Percentiles rank a stretch among this genome's conserved stretches.
These are phyloP conservation scores for Xylaria intraflava DNA, from an alignment of 495 filamentous ascomycete species.

Conservation along the genomic window DNA sequence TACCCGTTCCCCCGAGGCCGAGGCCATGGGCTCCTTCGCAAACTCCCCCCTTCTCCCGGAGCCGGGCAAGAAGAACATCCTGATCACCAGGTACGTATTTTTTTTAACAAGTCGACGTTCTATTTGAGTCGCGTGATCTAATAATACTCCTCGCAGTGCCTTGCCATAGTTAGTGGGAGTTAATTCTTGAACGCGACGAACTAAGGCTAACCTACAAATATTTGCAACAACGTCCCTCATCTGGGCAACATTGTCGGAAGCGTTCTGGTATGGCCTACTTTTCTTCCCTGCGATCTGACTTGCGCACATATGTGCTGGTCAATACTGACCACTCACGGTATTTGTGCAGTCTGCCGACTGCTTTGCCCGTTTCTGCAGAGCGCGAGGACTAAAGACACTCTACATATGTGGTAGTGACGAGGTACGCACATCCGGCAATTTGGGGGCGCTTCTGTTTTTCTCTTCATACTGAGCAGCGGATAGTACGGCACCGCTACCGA, in stretches of 20 bases:
- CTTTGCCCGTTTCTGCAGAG: conserved; percentile 58
- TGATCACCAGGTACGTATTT: conserved; percentile 5
- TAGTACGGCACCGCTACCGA: conserved; percentile 35
- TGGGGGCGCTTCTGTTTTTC: neutral
- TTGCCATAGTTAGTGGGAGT: conserved; percentile 1
- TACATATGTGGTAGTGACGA: conserved; percentile 29
- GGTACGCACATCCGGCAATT: neutral
- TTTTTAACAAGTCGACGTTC: neutral
- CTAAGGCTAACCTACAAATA: neutral
- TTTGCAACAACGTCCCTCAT: conserved; percentile 82
- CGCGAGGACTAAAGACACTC: conserved; percentile 3
- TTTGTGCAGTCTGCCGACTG: conserved; percentile 35
- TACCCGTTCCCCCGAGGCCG: neutral
- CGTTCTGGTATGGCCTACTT: conserved; percentile 46
- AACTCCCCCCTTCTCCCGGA: conserved; percentile 5
- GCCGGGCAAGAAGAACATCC: conserved; percentile 10
- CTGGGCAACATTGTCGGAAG: conserved; percentile 90
- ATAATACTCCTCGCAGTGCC: neutral
- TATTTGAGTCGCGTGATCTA: neutral
- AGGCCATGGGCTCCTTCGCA: conserved; percentile 1
- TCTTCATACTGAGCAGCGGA: neutral
- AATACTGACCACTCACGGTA: neutral
- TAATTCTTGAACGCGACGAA: neutral
- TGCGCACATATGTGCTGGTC: neutral
- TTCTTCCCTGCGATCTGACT: neutral